Percentiles rank a stretch among this genome's conserved stretches.
Evolutionary conservation across 495 filamentous ascomycete genomes (phyloP).

Genomic region (Neurospora terricola): DNA sequence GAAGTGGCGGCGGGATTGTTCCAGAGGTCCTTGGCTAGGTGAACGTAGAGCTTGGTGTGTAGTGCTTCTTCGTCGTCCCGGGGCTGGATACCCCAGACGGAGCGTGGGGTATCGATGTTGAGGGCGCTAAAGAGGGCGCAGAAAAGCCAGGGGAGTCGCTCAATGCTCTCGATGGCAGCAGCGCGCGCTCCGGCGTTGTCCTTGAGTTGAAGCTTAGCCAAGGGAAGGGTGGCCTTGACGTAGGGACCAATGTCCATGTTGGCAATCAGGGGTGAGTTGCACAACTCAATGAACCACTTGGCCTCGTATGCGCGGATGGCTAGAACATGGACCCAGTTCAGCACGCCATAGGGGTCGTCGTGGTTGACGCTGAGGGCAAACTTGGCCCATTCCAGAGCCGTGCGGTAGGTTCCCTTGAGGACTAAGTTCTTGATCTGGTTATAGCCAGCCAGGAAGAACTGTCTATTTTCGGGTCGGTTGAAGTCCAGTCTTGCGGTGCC

Average conservation of each 20-base stretch:
- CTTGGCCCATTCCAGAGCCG: conserved; percentile 88
- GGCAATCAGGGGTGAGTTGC: conserved; percentile 44
- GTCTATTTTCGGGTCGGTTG: conserved; percentile 69
- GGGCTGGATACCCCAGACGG: conserved; percentile 72
- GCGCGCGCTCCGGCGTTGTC: conserved; percentile 53
- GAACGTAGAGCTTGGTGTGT: conserved; percentile 67
- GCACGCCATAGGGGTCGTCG: conserved; percentile 75
- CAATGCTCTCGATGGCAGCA: conserved; percentile 54
- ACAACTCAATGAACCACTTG: conserved; percentile 63
- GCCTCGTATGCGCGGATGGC: conserved; percentile 72
- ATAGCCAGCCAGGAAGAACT: conserved; percentile 85
- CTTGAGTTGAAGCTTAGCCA: conserved; percentile 62
- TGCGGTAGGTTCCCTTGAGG: conserved; percentile 88
- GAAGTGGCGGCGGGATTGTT: conserved; percentile 63
- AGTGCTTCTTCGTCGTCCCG: conserved; percentile 59
- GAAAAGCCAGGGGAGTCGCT: conserved; percentile 72
- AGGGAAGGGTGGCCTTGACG: conserved; percentile 57
- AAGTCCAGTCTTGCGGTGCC: conserved; percentile 78
- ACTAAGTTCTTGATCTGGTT: conserved; percentile 75
- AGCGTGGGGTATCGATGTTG: conserved; percentile 59
- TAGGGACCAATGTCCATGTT: conserved; percentile 41
- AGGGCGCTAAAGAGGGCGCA: conserved; percentile 66
- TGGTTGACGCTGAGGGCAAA: conserved; percentile 66
- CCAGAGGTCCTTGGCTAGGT: conserved; percentile 81
- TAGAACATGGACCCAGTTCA: conserved; percentile 69